Evolutionary conservation across 805 yeast species (phyloP), one percentile per base, ranked within the genome.

Genomic region (Candida silvicultrix): DNA sequence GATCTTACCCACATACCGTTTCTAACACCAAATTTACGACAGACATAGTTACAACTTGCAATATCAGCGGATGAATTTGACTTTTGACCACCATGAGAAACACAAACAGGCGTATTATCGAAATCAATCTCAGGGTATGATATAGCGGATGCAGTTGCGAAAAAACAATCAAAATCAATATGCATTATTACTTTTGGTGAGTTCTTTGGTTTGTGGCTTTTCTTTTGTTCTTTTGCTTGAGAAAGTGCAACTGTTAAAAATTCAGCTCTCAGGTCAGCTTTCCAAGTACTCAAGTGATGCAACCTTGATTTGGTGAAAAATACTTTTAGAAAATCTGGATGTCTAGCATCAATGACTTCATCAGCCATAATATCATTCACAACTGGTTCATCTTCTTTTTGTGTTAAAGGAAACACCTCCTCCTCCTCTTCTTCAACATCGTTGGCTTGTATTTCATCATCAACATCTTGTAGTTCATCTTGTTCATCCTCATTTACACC

Each of bases 81-180:
- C 39, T 55, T 57, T 32, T 65, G 63, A 4, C 65, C 63, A 20
- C 78, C 79, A 54, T 77, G 73, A 39, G 82, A 73, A 1, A 81
- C 69, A 70, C 96, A 68, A 65, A 92, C 64, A 59, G 83, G 69
- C 73, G 83, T 64, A 54, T 67, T 48, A 39, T 71, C 32, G 54
- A 64, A 49, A 48, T 77, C 78, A 16, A 83, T 58, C 2, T 79
- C 71, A 0, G 85, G 83, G 38, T 71, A 67, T 15, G 66, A 70
- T 45, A 81, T 65, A 3, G 87, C 76, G 0, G 97, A 85, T 0
- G 85, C 97, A 0, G 95, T 75, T 2, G 90, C 97, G 65, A 92
- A 92, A 57, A 94, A 92, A 52, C 96, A 89, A 62, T 92, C 99
- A 63, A 89, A 92, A 62, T 92, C 99, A 31, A 92, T 73, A 62